phyloP scores from a whole-genome alignment of 192 early-diverging fungal genomes.

The Rhizophagus clarus region DNA sequence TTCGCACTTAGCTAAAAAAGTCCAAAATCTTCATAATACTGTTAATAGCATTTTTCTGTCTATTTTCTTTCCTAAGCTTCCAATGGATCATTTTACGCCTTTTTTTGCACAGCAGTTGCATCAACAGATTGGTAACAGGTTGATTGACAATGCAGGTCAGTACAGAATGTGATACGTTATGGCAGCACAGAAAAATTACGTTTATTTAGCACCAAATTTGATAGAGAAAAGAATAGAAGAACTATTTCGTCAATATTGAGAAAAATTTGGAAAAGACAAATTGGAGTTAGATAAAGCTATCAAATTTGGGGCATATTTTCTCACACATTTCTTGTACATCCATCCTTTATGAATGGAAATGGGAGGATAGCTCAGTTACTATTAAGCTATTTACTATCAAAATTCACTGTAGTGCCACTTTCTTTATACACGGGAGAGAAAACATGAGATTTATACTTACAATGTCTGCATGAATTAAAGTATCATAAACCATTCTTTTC shows the following conservation, averaged over 20 bases:
- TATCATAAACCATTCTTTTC: conserved; percentile 10
- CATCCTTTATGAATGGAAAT: conserved; percentile 29
- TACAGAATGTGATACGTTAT: conserved; percentile 30
- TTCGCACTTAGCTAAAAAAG: neutral
- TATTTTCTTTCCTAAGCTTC: conserved; percentile 21
- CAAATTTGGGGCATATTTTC: conserved; percentile 25
- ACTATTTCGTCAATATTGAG: conserved; percentile 27
- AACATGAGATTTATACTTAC: conserved; percentile 27
- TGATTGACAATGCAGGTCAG: conserved; percentile 21
- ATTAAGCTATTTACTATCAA: conserved; percentile 27
- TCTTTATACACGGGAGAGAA: conserved; percentile 25
- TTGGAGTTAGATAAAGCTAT: conserved; percentile 30
- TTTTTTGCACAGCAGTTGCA: conserved; percentile 16
- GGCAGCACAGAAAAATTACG: conserved; percentile 20
- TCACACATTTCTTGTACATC: conserved; percentile 25
- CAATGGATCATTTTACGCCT: conserved; percentile 19
- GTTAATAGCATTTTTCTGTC: conserved; percentile 10
- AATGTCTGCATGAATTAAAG: conserved; percentile 23
- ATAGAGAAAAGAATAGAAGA: conserved; percentile 25
- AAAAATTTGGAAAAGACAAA: conserved; percentile 21
- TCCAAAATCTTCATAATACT: neutral
- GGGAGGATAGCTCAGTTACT: conserved; percentile 23
- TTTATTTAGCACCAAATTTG: conserved; percentile 32
- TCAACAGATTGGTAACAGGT: conserved; percentile 17
- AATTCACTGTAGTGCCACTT: conserved; percentile 24